These are phyloP conservation scores for Rhizoclosmatium globosum DNA, from an alignment of 192 early-diverging fungal species.

Conservation along the genomic window DNA sequence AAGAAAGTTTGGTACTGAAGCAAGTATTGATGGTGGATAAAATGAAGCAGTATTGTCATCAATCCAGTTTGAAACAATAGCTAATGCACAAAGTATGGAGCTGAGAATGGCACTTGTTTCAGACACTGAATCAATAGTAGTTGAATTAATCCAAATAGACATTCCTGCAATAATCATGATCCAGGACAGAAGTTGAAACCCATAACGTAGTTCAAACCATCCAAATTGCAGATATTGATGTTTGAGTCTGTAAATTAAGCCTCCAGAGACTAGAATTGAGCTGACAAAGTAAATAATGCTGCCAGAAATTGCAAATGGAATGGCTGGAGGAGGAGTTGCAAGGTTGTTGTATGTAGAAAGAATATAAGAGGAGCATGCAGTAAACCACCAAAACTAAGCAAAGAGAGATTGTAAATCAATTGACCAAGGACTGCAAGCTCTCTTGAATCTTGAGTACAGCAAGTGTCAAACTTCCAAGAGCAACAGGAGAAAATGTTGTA, in stretches of 20 bases:
- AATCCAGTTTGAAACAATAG: not conserved
- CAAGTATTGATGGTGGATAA: slow-evolving; percentile 21
- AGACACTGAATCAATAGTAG: not conserved
- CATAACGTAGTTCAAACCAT: not conserved
- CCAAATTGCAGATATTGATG: slow-evolving; percentile 12
- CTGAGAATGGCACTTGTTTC: not conserved
- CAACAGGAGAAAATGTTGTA: slow-evolving; percentile 7
- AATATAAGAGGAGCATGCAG: not conserved
- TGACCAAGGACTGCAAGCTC: not conserved
- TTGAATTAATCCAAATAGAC: slow-evolving; percentile 11
- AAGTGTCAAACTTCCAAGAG: not conserved
- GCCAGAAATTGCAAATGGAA: slow-evolving; percentile 18
- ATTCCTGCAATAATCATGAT: slow-evolving; percentile 18
- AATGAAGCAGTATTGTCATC: slow-evolving; percentile 20
- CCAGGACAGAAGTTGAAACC: slow-evolving; percentile 12
- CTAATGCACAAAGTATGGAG: not conserved
- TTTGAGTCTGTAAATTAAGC: slow-evolving; percentile 8
- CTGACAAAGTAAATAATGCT: not conserved
- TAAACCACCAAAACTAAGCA: slow-evolving; percentile 10
- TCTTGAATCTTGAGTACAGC: slow-evolving; percentile 19
- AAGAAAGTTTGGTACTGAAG: slow-evolving; percentile 20
- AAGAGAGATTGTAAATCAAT: not conserved
- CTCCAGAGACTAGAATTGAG: not conserved
- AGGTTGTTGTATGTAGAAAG: not conserved
- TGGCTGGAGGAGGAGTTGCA: not conserved